Base-by-base conservation (phyloP, 192 early-diverging fungal genomes). In the Linnemannia hyalina region DNA sequence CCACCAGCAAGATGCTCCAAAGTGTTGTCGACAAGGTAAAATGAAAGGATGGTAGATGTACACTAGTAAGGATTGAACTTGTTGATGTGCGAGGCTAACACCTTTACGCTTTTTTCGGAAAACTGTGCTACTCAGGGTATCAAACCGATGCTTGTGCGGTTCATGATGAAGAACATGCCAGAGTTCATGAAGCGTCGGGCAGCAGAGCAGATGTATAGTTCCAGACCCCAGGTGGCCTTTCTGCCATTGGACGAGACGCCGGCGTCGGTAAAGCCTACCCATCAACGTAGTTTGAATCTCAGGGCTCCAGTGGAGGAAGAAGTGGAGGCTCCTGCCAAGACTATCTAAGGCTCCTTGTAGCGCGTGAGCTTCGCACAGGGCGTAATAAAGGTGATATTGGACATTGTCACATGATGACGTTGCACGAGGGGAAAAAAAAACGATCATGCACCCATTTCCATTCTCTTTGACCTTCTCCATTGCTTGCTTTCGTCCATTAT, bases 11-110 rank as follows among this genome's bases (percentile, higher is more conserved):
- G n/a, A 29, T 60, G 57, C 57, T 60, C n/a, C 57, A 60, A 10
- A 60, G 57, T n/a, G 57, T 60, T 60, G 57, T 60, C n/a, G 57
- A 23, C 22, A 60, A 60, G 57, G 57, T 60, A 60, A 60, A 55
- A 60, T 10, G 10, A 60, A 60, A 60, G 8, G n/a, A 60, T 60
- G n/a, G n/a, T 60, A 23, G 9, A 26, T 23, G 5, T 60, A 10
- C 57, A n/a, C 1, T 26, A 1, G 23, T 5, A 10, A 60, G n/a
- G n/a, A 60, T 6, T 26, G n/a, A 23, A 26, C 10, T 29, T n/a
- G 22, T 10, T 60, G 57, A 26, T 60, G 22, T n/a, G n/a, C 57
- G 2, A 60, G 10, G n/a, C n/a, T 60, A 60, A 60, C 57, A 60
- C 10, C 55, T n/a, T 60, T n/a, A 46, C 3, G 9, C 29, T 60